Evolutionary conservation across 2,329 filamentous ascomycete genomes (phyloP).

Genomic region (Claviceps fusiformis): DNA sequence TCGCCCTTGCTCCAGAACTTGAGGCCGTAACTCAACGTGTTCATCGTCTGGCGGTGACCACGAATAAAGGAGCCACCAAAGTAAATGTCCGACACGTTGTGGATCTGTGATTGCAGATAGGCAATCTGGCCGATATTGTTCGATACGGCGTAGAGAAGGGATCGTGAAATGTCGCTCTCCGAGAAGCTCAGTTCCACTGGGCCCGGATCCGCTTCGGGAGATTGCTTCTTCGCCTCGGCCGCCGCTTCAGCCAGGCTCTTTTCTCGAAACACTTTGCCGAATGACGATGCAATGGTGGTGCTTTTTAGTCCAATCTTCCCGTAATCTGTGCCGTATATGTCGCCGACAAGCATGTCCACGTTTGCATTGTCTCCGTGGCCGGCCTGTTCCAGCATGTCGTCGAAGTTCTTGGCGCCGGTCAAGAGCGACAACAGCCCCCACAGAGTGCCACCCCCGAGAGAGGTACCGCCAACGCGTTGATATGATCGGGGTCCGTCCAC

Average conservation of each 20-base stretch:
- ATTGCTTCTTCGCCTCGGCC: conserved; percentile 57
- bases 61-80: conserved; percentile 96
- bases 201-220: conserved; percentile 30
- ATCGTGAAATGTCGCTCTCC: conserved; percentile 75
- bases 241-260: conserved; percentile 70
- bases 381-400: conserved; percentile 90
- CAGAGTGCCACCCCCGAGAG: conserved; percentile 88
- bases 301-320: conserved; percentile 93
- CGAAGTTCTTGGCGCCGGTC: conserved; percentile 89
- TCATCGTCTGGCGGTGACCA: conserved; percentile 94
- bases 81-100: conserved; percentile 83
- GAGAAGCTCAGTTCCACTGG: conserved; percentile 44
- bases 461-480: conserved; percentile 86
- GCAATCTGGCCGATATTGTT: conserved; percentile 99
- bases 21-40: conserved; percentile 91
- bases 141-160: conserved; percentile 84
- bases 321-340: conserved; percentile 95
- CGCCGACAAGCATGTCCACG: conserved; percentile 93
- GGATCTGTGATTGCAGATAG: conserved; percentile 92
- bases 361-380: conserved; percentile 82
- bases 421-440: conserved; percentile 89
- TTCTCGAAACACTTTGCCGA: conserved; percentile 92
- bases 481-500: conserved; percentile 80
- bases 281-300: conserved; percentile 88
- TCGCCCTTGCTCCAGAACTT: conserved; percentile 91